Conservation (phyloP, 2,329 filamentous ascomycete species). For the Calonectria naviculata region DNA sequence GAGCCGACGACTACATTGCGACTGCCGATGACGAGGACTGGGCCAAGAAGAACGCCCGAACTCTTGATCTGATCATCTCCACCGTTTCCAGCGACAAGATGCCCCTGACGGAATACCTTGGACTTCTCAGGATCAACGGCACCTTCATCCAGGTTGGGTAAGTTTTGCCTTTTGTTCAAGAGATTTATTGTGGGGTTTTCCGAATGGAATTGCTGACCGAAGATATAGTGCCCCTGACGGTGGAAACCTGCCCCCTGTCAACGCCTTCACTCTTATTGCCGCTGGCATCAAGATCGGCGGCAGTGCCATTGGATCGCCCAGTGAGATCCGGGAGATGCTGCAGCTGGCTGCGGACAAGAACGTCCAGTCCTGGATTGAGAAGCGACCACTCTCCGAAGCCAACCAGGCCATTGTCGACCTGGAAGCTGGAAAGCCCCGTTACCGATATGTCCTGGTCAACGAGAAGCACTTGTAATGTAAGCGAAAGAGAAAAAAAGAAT, state of each 20-base stretch:
- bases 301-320: constrained; percentile 57
- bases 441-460: constrained; percentile 53
- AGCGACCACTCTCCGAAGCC: constrained; percentile 62
- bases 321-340: constrained; percentile 69
- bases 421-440: constrained; percentile 63
- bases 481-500: background rate
- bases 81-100: constrained; percentile 56
- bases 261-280: constrained; percentile 10
- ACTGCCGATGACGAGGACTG: constrained; percentile 63
- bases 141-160: constrained; percentile 69
- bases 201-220: background rate
- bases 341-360: constrained; percentile 65
- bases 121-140: constrained; percentile 60
- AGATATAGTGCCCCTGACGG: constrained; percentile 39
- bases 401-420: constrained; percentile 68
- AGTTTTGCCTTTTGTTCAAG: background rate
- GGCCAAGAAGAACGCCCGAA: constrained; percentile 62
- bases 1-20: constrained; percentile 67
- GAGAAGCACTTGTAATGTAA: constrained; percentile 8
- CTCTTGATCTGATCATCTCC: constrained; percentile 79
- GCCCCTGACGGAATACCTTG: constrained; percentile 26
- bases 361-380: constrained; percentile 66
- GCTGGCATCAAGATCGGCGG: constrained; percentile 42
- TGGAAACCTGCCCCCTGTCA: constrained; percentile 18
- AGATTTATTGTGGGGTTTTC: background rate